phyloP scores from a whole-genome alignment of 2,329 filamentous ascomycete species.

The Atkinsonella texensis region DNA sequence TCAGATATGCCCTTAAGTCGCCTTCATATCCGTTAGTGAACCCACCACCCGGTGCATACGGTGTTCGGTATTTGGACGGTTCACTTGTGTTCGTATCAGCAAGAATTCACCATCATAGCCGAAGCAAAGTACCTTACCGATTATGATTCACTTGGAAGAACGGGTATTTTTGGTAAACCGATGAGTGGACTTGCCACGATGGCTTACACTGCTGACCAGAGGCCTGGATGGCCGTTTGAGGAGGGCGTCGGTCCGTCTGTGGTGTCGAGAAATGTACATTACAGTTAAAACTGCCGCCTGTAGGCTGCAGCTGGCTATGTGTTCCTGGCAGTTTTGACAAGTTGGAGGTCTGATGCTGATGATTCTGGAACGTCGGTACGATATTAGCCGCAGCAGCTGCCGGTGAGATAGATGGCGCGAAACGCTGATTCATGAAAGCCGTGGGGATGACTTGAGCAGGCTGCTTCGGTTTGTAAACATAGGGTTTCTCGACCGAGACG shows the following conservation, averaged over 20 bases:
- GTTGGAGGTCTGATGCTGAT: conserved; percentile 8
- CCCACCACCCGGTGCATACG: conserved; percentile 43
- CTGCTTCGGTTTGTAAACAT: conserved; percentile 39
- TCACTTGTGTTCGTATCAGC: conserved; percentile 28
- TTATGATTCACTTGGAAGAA: conserved; percentile 51
- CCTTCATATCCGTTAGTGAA: conserved; percentile 52
- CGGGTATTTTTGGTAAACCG: conserved; percentile 40
- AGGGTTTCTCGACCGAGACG: conserved; percentile 32
- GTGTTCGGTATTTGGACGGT: conserved; percentile 44
- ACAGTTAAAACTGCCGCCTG: not conserved
- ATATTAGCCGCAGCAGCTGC: not conserved
- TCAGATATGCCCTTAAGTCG: conserved; percentile 32
- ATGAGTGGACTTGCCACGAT: conserved; percentile 23
- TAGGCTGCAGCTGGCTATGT: not conserved
- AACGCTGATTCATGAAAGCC: conserved; percentile 16
- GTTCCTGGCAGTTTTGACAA: not conserved
- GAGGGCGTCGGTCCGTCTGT: not conserved
- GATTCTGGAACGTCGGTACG: conserved; percentile 4
- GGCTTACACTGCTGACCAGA: conserved; percentile 15
- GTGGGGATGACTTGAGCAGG: conserved; percentile 8
- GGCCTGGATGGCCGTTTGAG: not conserved
- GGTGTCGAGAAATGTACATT: conserved; percentile 3
- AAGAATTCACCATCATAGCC: not conserved
- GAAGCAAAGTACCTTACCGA: conserved; percentile 26
- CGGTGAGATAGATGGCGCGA: conserved; percentile 8